Evolutionary conservation across 2,329 filamentous ascomycete genomes (phyloP).

Genomic region (Colletotrichum cuscutae): DNA sequence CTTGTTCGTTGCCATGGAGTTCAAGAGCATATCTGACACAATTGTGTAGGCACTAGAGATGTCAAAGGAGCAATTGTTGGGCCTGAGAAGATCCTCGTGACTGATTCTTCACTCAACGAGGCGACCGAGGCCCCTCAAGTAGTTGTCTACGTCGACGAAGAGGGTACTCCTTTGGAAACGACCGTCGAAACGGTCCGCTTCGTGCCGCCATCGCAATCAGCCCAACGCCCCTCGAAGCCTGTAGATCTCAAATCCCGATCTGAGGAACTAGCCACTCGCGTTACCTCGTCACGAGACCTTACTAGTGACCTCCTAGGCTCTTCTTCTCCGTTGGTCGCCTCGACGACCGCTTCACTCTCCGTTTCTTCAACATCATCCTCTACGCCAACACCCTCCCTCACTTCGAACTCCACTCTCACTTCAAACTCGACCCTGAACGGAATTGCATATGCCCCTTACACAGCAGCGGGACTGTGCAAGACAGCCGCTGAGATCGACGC

Average conservation of each 20-base stretch:
- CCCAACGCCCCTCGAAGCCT: neutral
- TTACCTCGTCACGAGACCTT: neutral
- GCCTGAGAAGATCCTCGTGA: constrained; percentile 44
- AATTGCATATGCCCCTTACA: constrained; percentile 62
- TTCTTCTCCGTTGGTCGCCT: neutral
- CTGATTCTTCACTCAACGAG: constrained; percentile 47
- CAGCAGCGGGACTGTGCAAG: constrained; percentile 72
- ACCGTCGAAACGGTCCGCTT: constrained; percentile 49
- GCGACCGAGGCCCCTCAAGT: constrained; percentile 57
- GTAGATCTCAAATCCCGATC: constrained; percentile 14
- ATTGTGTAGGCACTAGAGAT: constrained; percentile 23
- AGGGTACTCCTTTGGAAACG: constrained; percentile 62
- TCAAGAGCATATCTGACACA: neutral
- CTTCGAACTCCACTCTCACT: neutral
- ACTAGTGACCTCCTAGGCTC: neutral
- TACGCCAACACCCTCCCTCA: neutral
- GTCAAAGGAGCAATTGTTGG: neutral
- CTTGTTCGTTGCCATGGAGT: neutral
- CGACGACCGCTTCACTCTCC: neutral
- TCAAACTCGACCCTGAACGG: constrained; percentile 44
- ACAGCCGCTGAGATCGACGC: constrained; percentile 66
- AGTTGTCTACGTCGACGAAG: constrained; percentile 69
- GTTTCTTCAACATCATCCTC: neutral
- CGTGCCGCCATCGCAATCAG: constrained; percentile 37
- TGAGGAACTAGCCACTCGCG: neutral